Evolutionary conservation across 1,139 yeast genomes (phyloP).

Genomic region (Nakaseomyces sp.): DNA sequence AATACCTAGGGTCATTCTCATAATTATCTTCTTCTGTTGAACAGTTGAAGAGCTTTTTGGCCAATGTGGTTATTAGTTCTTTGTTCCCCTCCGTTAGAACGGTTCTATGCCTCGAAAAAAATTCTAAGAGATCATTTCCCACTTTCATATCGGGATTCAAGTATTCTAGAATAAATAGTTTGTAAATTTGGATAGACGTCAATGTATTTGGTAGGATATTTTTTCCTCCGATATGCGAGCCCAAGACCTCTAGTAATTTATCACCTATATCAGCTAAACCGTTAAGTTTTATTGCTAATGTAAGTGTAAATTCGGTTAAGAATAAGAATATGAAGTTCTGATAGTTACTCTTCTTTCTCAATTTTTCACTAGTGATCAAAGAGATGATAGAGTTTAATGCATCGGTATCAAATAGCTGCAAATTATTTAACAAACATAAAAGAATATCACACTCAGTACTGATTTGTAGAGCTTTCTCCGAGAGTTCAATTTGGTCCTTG

Average conservation of each 20-base stretch:
- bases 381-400: neutral
- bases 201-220: neutral
- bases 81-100: neutral
- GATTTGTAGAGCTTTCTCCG: slow-evolving; percentile 53
- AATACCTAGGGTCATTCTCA: neutral
- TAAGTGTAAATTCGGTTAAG: slow-evolving; percentile 46
- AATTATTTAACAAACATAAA: neutral
- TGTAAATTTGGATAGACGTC: neutral
- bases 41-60: neutral
- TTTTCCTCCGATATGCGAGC: neutral
- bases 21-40: neutral
- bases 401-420: slow-evolving; percentile 49
- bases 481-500: slow-evolving; percentile 81
- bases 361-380: neutral
- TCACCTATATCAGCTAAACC: slow-evolving; percentile 32
- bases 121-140: neutral
- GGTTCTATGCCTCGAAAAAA: neutral
- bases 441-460: neutral
- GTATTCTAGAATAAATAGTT: neutral
- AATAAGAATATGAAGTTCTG: slow-evolving; percentile 41
- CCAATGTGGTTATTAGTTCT: neutral
- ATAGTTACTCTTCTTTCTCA: slow-evolving; percentile 14
- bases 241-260: slow-evolving; percentile 13
- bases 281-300: slow-evolving; percentile 40
- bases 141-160: neutral